These are phyloP conservation scores for Fraxinus velutina DNA, from an alignment of 305 asterid species.

Conservation along the genomic window DNA sequence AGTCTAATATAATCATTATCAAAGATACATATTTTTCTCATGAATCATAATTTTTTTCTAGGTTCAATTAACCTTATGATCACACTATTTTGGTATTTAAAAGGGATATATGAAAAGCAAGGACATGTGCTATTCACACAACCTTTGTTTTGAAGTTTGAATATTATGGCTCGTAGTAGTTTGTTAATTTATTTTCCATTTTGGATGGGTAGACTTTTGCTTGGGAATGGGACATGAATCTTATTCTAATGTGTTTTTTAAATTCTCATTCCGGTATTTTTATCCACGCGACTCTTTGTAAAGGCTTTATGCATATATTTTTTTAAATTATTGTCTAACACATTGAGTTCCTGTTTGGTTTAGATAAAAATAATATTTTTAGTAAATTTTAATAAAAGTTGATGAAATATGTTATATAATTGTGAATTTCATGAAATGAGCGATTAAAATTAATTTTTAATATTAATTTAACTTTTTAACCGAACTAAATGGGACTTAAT, in stretches of 20 bases:
- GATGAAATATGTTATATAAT: no score
- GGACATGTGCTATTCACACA: slow-evolving; percentile 17
- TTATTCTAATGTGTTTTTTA: neutral
- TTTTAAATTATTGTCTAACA: neutral
- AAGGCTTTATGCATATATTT: neutral
- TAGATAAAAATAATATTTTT: neutral
- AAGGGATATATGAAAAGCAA: neutral
- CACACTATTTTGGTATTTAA: neutral
- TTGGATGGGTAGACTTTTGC: neutral
- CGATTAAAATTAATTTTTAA: no score
- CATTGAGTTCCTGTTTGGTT: neutral
- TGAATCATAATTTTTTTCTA: neutral
- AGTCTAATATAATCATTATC: neutral
- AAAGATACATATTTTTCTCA: neutral
- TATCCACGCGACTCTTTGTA: neutral
- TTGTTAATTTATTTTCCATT: neutral
- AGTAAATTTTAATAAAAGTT: no score
- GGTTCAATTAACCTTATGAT: neutral
- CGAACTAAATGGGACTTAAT: neutral
- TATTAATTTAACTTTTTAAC: neutral
- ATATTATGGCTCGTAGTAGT: neutral
- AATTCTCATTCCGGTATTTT: neutral
- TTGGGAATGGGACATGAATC: neutral
- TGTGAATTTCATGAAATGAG: no score
- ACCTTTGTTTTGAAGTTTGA: slow-evolving; percentile 3